Evolutionary conservation across 2,329 filamentous ascomycete genomes (phyloP).

Genomic region (Apiospora aurea): DNA sequence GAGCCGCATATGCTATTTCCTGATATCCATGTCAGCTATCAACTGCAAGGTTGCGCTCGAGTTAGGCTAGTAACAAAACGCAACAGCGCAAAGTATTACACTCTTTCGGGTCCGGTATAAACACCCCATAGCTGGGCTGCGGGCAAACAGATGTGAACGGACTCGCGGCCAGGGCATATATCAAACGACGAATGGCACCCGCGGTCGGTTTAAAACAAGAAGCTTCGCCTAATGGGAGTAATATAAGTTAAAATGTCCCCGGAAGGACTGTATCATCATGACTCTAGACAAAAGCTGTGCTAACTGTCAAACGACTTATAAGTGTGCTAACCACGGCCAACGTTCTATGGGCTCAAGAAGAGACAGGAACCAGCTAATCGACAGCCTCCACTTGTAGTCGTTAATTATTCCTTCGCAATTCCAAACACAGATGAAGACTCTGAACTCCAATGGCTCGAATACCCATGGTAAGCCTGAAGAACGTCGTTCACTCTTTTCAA

Average conservation of each 20-base stretch:
- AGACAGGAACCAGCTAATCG: slow-evolving; percentile 4
- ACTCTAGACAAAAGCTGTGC: slow-evolving; percentile 19
- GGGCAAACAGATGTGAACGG: background rate
- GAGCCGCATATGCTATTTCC: no score
- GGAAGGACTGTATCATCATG: slow-evolving; percentile 14
- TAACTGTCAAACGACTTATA: background rate
- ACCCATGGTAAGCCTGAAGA: slow-evolving; percentile 14
- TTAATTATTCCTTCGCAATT: slow-evolving; percentile 14
- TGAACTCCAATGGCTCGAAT: slow-evolving; percentile 22
- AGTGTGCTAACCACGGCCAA: slow-evolving; percentile 8
- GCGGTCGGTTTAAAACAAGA: background rate
- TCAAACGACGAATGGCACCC: background rate
- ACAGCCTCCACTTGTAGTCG: slow-evolving; percentile 17
- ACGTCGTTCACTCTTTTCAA: slow-evolving; percentile 28
- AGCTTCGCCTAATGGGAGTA: background rate
- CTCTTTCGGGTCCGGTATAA: background rate
- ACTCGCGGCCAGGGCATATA: background rate
- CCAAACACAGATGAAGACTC: slow-evolving; percentile 20
- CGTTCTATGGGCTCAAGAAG: background rate
- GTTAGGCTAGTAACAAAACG: background rate
- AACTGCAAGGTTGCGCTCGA: background rate
- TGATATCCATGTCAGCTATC: no score
- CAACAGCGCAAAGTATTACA: background rate
- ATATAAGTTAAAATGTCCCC: background rate
- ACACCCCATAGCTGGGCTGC: background rate